Evolutionary conservation across 1,284 basidiomycete genomes (phyloP).

Genomic region (Rhizopogon hawkerae): DNA sequence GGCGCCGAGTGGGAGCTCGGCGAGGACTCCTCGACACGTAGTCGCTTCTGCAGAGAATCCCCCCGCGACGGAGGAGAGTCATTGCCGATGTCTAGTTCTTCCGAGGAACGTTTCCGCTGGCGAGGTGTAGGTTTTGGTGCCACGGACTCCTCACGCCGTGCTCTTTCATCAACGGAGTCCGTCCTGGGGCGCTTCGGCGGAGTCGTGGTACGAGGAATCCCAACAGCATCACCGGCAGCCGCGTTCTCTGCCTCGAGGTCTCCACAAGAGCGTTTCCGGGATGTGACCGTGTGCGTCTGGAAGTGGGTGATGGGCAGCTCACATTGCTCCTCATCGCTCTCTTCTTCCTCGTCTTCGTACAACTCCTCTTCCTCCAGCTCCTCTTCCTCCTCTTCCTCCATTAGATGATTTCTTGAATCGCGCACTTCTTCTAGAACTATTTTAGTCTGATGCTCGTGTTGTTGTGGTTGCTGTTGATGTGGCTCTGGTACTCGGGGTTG

Average conservation of each 20-base stretch:
- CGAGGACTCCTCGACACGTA: conserved; percentile 20
- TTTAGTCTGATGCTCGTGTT: conserved; percentile 13
- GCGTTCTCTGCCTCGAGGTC: conserved; percentile 21
- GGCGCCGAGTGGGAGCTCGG: conserved; percentile 5
- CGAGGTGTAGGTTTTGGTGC: conserved; percentile 9
- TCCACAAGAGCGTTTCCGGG: conserved; percentile 26
- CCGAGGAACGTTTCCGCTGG: conserved; percentile 28
- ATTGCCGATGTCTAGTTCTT: conserved; percentile 19
- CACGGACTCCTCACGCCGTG: conserved; percentile 3
- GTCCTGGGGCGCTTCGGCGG: conserved; percentile 25
- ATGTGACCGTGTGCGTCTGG: conserved; percentile 18
- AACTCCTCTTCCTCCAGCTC: conserved; percentile 19
- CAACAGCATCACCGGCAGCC: neutral
- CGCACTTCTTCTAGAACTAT: conserved; percentile 23
- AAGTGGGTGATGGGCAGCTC: neutral
- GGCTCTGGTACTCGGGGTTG: neutral
- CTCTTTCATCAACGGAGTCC: conserved; percentile 3
- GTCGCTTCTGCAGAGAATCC: conserved; percentile 21
- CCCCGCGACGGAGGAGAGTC: conserved; percentile 11
- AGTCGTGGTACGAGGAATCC: conserved; percentile 14
- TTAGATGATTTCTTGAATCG: conserved; percentile 10
- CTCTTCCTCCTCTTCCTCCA: conserved; percentile 15
- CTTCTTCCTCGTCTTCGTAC: conserved; percentile 16
- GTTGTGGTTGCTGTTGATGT: conserved; percentile 4
- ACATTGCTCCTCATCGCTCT: conserved; percentile 19